Evolutionary conservation across 257 asterid species (phyloP), one percentile per base, ranked within the genome.

Genomic region (Echites panduratus): DNA sequence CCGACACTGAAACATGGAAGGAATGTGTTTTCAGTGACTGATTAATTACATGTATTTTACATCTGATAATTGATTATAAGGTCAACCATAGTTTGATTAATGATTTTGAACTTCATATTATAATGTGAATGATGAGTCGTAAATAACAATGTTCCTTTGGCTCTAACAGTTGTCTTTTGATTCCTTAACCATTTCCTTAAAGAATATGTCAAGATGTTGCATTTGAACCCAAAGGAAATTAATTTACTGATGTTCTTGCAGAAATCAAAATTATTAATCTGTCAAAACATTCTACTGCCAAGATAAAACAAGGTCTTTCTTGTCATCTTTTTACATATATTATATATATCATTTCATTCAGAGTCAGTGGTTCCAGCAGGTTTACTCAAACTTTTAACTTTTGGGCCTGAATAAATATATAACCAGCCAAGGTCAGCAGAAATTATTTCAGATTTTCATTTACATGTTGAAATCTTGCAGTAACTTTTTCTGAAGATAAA

Each of bases 1-100:
- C 90, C 81, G 88, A 88, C 91, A 90, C 54, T 61, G 49, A 79
- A 87, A 85, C 89, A 87, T 85, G 90, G 80, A 73, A 77, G 75
- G 91, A 82, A 86, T 90, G 89, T 85, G 85, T 82, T 83, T 79
- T 72, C 64, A 68, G 74, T 72, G 75, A 54, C 27, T 77, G 73
- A 58, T 77, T 74, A 76, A 63, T 77, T 74, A 76, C 73, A 58
- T 71, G 44, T 52, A 52, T 64, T 75, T 70, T 80, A 75, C 82
- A 76, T 73, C 57, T 78, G 24, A 80, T 78, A 24, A 86, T 73
- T 84, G 79, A 68, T 82, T 68, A 73, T 54, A 59, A 32, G 71
- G 93, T 88, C 93, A 88, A 88, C 93, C 75, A 73, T 66, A 57
- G 57, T 59, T 71, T n/a, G n/a, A n/a, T n/a, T 4, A 63, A 44